These are phyloP conservation scores for Acacia concinna DNA, from an alignment of 331 rosid genomes.

Conservation along the genomic window DNA sequence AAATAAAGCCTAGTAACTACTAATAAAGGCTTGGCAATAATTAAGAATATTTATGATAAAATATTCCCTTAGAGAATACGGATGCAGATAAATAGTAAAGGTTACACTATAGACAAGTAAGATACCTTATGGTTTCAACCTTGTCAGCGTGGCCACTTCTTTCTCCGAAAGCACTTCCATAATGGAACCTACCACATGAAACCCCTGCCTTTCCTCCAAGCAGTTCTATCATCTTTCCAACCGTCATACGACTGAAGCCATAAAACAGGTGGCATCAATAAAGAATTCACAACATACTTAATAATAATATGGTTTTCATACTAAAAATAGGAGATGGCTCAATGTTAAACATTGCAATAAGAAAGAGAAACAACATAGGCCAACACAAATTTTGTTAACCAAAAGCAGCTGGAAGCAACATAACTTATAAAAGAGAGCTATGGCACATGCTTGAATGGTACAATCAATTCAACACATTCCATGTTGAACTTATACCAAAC, in stretches of 20 bases:
- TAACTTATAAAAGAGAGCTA: background rate
- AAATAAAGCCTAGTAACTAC: no score
- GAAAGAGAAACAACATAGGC: background rate
- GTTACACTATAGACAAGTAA: slow-evolving; percentile 9
- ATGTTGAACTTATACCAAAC: background rate
- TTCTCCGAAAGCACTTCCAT: slow-evolving; percentile 99
- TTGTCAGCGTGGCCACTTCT: slow-evolving; percentile 98
- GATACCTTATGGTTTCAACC: slow-evolving; percentile 88
- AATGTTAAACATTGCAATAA: background rate
- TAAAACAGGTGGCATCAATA: slow-evolving; percentile 14
- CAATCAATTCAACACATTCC: background rate
- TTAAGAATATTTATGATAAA: no score
- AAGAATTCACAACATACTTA: background rate
- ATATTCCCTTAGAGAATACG: background rate
- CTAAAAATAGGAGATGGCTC: background rate
- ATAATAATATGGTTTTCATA: background rate
- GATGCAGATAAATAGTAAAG: slow-evolving; percentile 1
- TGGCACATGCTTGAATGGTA: background rate
- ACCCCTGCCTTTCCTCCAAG: slow-evolving; percentile 98
- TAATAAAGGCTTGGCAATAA: no score
- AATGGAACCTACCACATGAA: slow-evolving; percentile 92
- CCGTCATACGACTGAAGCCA: slow-evolving; percentile 91
- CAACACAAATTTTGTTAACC: background rate
- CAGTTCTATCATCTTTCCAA: slow-evolving; percentile 99
- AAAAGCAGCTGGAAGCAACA: background rate